Percentiles rank a stretch among this genome's conserved stretches.
These are phyloP conservation scores for Marasmius fiardii DNA, from an alignment of 1,284 basidiomycete genomes.

Conservation along the genomic window DNA sequence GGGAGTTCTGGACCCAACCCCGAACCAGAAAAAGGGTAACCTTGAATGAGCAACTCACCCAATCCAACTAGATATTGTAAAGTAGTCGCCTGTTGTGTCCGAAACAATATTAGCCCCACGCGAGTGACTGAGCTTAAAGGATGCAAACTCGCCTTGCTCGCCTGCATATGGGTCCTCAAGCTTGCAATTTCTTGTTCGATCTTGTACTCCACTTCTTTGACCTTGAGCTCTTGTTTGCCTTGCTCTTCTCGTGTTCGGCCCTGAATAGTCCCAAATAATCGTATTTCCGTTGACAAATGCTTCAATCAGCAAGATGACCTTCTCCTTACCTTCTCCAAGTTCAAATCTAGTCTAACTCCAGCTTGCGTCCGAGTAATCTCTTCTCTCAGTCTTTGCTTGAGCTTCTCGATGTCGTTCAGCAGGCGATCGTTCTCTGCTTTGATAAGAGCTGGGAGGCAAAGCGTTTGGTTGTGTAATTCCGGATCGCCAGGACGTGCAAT, in stretches of 20 bases:
- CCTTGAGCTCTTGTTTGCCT: constrained; percentile 91
- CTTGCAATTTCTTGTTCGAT: constrained; percentile 97
- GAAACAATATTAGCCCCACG: constrained; percentile 9
- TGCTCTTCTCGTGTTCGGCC: constrained; percentile 94
- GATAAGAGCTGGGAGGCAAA: constrained; percentile 62
- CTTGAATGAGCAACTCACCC: constrained; percentile 43
- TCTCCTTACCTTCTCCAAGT: constrained; percentile 78
- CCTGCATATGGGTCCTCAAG: constrained; percentile 87
- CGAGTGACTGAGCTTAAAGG: constrained; percentile 21
- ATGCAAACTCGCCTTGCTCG: constrained; percentile 64
- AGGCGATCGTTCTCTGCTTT: constrained; percentile 95
- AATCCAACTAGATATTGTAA: constrained; percentile 82
- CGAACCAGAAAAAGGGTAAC: no score
- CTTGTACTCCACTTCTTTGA: constrained; percentile 96
- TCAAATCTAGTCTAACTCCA: constrained; percentile 92
- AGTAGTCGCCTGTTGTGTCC: constrained; percentile 63
- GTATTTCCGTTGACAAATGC: neutral
- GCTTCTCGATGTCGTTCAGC: constrained; percentile 89
- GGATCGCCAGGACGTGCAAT: neutral
- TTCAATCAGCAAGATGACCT: neutral
- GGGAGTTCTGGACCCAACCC: no score
- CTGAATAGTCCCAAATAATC: constrained; percentile 9
- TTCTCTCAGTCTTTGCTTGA: constrained; percentile 92
- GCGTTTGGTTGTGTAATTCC: neutral
- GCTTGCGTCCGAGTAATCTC: constrained; percentile 92